Evolutionary conservation across 768 basidiomycete genomes (phyloP), one percentile per base, ranked within the genome.

Genomic region (Dentipellis fragilis): DNA sequence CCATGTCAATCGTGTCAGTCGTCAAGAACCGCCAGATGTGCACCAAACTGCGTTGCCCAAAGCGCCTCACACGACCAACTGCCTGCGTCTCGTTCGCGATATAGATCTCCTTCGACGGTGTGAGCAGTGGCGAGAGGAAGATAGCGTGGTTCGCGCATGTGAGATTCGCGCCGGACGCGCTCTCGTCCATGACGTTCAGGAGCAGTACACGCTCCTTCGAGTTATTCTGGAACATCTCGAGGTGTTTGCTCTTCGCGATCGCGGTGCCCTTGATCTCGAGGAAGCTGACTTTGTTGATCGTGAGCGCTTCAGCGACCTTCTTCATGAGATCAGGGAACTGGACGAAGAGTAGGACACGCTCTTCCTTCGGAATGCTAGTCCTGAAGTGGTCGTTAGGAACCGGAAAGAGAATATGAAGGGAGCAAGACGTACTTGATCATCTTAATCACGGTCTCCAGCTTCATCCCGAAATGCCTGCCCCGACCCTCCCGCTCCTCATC

Each of bases 121-220:
- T 84, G 38, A 94, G 85, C 39, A 97, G 77, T 9, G 94, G 94
- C 10, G 91, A 93, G 54, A 97, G 75, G 77, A 97, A 97, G 67
- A 96, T 86, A 38, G 92, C 93, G 65, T 94, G 92, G 69, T 93
- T 97, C 17, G 94, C 94, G 37, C 81, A 83, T 3, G 93, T 96
- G 66, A 97, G 71, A 67, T 97, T 97, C 61, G 89, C 88, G 46
- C 91, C 91, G 57, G 89, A 89, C n/a, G 91, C 89, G 58, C 89
- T 93, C 70, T 94, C 92, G 69, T 95, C 92, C 82, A 89, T 93
- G 59, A 95, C 88, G 62, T 92, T 92, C 58, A 97, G 72, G 54
- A 97, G 75, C 48, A 97, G 75, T 14, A 93, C 92, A 35, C 85
- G 80, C 62, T 89, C 88, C 56, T 78, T 72, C 64, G 85, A 81